A percentile compares a stretch with the other conserved stretches of the same genome.
Conservation (phyloP, 2,329 filamentous ascomycete species). For the Calonectria naviculata region DNA sequence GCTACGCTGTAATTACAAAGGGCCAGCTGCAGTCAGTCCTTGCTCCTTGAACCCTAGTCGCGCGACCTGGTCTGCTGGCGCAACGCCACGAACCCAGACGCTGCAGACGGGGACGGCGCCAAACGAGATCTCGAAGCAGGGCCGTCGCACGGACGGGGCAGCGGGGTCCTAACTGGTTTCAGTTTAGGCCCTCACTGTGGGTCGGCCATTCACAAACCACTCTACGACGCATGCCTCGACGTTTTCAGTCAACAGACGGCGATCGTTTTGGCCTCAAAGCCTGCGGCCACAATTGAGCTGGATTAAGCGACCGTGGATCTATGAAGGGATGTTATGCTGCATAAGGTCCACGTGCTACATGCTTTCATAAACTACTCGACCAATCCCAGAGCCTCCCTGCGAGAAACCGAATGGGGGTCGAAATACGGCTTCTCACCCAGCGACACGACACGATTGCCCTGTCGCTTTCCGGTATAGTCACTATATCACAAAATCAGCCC, state of each 20-base stretch:
- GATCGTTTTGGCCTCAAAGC: background rate
- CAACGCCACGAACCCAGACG: conserved; percentile 33
- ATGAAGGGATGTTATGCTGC: background rate
- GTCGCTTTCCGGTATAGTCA: conserved; percentile 20
- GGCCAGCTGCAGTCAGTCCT: background rate
- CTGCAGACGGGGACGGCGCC: conserved; percentile 32
- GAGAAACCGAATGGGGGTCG: conserved; percentile 10
- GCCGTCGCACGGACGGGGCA: conserved; percentile 39
- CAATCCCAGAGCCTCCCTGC: conserved; percentile 15
- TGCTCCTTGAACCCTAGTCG: conserved; percentile 9
- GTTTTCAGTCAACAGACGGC: background rate
- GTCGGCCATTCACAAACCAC: conserved; percentile 5
- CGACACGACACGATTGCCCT: conserved; percentile 22
- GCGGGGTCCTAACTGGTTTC: conserved; percentile 25
- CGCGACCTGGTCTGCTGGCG: conserved; percentile 23
- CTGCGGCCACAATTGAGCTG: background rate
- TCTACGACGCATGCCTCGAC: conserved; percentile 1
- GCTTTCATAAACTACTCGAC: background rate
- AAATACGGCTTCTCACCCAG: conserved; percentile 14
- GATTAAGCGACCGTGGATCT: background rate
- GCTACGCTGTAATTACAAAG: background rate
- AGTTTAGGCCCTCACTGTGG: conserved; percentile 16
- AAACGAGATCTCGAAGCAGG: conserved; percentile 39
- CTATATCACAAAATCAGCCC: conserved; percentile 16
- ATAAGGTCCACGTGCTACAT: background rate